A percentile compares a stretch with the other conserved stretches of the same genome.
Evolutionary conservation across 768 basidiomycete species (phyloP).

Genomic region (Cytidiella melzeri): DNA sequence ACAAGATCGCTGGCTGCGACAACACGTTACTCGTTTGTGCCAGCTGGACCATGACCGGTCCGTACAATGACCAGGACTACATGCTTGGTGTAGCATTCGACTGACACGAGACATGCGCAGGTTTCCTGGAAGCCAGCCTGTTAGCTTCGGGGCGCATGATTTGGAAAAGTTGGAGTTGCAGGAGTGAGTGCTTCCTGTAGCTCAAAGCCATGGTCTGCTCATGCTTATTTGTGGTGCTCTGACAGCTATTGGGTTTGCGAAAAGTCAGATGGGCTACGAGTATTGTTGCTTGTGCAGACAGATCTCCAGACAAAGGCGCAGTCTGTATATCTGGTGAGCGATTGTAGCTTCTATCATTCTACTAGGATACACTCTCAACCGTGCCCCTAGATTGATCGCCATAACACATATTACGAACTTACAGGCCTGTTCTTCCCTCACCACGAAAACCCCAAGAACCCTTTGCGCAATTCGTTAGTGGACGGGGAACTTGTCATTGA

Average conservation of each 20-base stretch:
- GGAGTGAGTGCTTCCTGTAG: constrained; percentile 51
- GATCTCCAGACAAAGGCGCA: constrained; percentile 47
- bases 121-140: constrained; percentile 94
- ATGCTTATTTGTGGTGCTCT: constrained; percentile 2
- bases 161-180: constrained; percentile 71
- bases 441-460: constrained; percentile 60
- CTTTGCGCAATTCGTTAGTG: constrained; percentile 74
- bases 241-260: constrained; percentile 97
- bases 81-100: background rate
- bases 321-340: constrained; percentile 63
- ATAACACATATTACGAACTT: constrained; percentile 76
- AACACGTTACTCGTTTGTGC: constrained; percentile 59
- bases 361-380: background rate
- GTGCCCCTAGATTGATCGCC: constrained; percentile 78
- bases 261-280: constrained; percentile 93
- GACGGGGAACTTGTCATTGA: constrained; percentile 96
- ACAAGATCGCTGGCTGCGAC: constrained; percentile 61
- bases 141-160: constrained; percentile 75
- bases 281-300: constrained; percentile 74
- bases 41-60: constrained; percentile 59
- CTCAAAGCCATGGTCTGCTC: background rate
- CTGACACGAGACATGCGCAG: constrained; percentile 29
- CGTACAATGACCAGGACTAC: constrained; percentile 15
- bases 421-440: constrained; percentile 86
- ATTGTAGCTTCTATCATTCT: background rate